These are phyloP conservation scores for Keqinozyma sinolaborantium DNA, from an alignment of 1,139 yeast species.

Conservation along the genomic window DNA sequence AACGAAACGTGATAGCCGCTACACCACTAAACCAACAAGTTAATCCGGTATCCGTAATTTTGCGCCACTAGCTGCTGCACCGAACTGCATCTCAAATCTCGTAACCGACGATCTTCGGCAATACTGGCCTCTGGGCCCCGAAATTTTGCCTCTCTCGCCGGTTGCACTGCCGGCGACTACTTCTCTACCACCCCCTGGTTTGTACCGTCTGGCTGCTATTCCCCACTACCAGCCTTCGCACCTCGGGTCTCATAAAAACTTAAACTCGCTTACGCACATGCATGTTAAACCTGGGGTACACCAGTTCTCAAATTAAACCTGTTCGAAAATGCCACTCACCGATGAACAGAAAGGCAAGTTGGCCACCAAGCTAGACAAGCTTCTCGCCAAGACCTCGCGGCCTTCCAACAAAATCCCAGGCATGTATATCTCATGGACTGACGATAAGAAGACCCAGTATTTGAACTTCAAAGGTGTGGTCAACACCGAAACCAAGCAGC, in stretches of 20 bases:
- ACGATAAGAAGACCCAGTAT: conserved; percentile 18
- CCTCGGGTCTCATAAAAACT: conserved; percentile 6
- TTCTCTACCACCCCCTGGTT: too few relatives aligned
- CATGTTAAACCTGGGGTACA: background rate
- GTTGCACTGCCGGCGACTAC: too few relatives aligned
- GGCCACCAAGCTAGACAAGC: conserved; percentile 9
- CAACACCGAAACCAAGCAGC: conserved; percentile 17
- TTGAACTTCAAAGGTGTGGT: conserved; percentile 22
- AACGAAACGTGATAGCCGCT: conserved; percentile 32
- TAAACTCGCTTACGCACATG: conserved; percentile 2
- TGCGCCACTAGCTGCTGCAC: too few relatives aligned
- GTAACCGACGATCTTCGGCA: too few relatives aligned
- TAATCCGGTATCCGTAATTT: too few relatives aligned
- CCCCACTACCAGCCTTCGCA: too few relatives aligned
- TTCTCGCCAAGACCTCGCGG: conserved; percentile 12
- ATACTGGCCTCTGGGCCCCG: too few relatives aligned
- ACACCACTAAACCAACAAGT: conserved; percentile 31
- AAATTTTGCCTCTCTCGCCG: too few relatives aligned
- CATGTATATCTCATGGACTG: conserved; percentile 27
- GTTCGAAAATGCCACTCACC: conserved; percentile 14
- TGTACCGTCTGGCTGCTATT: too few relatives aligned
- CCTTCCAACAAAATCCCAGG: conserved; percentile 17
- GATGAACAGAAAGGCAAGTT: conserved; percentile 4
- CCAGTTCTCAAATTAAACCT: background rate
- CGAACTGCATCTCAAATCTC: too few relatives aligned